Evolutionary conservation across 108 stramenopile species (phyloP).

Genomic region (Heterococcus sp.): DNA sequence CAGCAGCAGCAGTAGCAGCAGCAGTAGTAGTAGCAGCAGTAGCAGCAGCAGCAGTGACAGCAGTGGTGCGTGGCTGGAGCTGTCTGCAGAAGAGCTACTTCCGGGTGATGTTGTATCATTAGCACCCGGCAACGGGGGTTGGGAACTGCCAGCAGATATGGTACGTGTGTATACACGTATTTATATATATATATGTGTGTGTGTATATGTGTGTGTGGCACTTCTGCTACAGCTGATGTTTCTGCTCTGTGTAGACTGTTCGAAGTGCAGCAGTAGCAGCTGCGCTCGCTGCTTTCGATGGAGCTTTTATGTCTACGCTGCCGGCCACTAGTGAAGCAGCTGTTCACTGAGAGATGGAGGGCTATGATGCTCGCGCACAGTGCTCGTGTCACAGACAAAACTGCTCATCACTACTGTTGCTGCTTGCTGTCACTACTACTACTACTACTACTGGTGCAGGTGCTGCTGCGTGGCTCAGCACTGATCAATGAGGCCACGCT

Average conservation of each 20-base stretch:
- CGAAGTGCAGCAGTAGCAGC: too few species aligned
- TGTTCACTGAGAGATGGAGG: too few species aligned
- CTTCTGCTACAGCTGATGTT: background rate
- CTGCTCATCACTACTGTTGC: background rate
- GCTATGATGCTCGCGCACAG: too few species aligned
- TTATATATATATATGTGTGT: background rate
- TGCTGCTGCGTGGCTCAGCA: too few species aligned
- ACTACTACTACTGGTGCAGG: too few species aligned
- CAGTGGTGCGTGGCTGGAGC: background rate
- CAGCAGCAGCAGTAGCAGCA: too few species aligned
- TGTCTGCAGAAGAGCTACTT: background rate
- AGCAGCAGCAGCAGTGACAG: too few species aligned
- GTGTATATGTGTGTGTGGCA: background rate
- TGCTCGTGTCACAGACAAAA: background rate
- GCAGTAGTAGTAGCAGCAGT: too few species aligned
- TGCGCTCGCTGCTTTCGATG: background rate
- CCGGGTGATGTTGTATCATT: background rate
- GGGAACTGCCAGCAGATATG: background rate
- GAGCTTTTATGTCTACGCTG: background rate
- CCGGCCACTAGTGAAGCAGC: background rate
- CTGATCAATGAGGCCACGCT: too few species aligned
- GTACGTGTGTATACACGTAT: slow-evolving; percentile 34
- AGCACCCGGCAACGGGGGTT: background rate
- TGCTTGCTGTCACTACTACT: too few species aligned
- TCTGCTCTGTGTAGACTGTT: background rate